Evolutionary conservation across 305 asterid species (phyloP).

Genomic region (Solanum hybrid): DNA sequence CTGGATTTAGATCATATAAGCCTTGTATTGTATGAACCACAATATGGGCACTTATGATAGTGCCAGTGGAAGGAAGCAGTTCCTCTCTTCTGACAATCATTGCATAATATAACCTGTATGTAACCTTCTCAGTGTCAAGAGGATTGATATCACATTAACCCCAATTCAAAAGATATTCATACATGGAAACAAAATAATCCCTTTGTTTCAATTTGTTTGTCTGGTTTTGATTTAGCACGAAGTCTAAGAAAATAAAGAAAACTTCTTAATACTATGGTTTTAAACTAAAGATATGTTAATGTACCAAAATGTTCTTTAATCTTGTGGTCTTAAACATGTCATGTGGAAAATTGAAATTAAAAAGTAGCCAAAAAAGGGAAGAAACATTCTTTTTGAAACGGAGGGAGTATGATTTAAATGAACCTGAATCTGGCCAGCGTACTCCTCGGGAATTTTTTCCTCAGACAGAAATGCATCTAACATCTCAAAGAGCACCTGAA

Average conservation of each 20-base stretch:
- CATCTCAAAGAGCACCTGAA: slow-evolving; percentile 72
- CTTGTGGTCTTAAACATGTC: background rate
- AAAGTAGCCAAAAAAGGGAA: background rate
- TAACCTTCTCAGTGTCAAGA: background rate
- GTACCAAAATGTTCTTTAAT: background rate
- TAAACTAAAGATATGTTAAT: background rate
- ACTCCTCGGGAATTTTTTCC: slow-evolving; percentile 81
- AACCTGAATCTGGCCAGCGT: slow-evolving; percentile 65
- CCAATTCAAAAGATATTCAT: background rate
- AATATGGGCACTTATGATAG: slow-evolving; percentile 71
- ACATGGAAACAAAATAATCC: background rate
- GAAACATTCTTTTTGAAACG: background rate
- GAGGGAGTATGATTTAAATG: background rate
- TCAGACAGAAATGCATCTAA: slow-evolving; percentile 74
- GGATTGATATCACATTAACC: background rate
- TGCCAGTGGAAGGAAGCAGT: slow-evolving; percentile 65
- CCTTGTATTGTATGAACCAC: slow-evolving; percentile 84
- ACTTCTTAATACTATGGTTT: background rate
- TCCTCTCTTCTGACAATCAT: slow-evolving; percentile 77
- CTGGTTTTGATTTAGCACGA: background rate
- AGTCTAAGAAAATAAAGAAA: background rate
- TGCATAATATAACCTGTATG: slow-evolving; percentile 71
- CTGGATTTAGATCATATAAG: slow-evolving; percentile 36
- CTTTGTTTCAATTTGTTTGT: background rate
- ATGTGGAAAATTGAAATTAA: background rate